Evolutionary conservation across 163 green algal species (phyloP).

Genomic region (Chlorella variabilis): DNA sequence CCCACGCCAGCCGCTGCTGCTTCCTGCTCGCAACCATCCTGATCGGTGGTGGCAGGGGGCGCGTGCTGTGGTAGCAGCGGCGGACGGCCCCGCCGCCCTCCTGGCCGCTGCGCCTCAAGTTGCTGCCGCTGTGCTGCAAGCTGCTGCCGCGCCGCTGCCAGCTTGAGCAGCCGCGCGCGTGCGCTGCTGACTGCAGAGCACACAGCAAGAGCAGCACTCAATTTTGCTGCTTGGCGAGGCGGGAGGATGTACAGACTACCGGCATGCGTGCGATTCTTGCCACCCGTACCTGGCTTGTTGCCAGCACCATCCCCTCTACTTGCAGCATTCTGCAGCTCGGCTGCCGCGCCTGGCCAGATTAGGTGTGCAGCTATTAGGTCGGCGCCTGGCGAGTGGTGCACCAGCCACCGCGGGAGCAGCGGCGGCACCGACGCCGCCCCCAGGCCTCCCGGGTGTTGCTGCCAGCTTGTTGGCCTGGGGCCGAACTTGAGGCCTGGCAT

Average conservation of each 20-base stretch:
- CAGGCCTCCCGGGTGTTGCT: background rate
- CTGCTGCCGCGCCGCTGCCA: background rate
- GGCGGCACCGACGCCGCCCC: background rate
- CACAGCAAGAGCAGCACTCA: background rate
- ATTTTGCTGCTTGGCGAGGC: too few relatives aligned
- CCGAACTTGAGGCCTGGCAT: background rate
- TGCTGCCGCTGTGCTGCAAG: background rate
- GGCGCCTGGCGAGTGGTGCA: background rate
- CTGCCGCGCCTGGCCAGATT: background rate
- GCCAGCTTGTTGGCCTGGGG: background rate
- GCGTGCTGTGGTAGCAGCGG: background rate
- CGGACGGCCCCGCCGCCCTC: background rate
- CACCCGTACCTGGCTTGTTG: background rate
- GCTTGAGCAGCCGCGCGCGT: background rate
- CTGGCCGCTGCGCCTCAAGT: background rate
- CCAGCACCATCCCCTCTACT: background rate
- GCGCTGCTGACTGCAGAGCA: background rate
- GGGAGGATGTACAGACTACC: too few relatives aligned
- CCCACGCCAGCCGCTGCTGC: too few relatives aligned
- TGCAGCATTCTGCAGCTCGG: background rate
- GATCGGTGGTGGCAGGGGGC: too few relatives aligned
- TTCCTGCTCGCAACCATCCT: too few relatives aligned
- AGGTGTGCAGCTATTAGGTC: background rate
- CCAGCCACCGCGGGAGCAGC: background rate
- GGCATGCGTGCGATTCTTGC: too few relatives aligned